Base-by-base conservation (phyloP, 202 grass and related monocot genomes). In the Panicum hallii region DNA sequence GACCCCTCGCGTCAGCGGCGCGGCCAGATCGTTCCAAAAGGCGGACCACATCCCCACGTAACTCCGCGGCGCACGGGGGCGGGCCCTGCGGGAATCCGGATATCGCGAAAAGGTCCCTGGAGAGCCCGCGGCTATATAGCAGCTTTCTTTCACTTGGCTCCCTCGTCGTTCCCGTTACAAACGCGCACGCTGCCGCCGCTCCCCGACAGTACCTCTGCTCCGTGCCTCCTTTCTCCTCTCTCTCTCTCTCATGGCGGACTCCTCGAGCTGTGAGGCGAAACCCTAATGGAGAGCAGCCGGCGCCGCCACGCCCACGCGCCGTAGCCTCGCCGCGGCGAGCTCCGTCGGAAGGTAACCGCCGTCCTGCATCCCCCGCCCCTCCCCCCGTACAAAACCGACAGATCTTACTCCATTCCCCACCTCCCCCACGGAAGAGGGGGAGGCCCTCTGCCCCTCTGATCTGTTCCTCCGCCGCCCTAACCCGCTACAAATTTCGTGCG, bases 171-270 rank as follows among this genome's bases (percentile, higher is more conserved):
- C 73, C 85, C 82, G 38, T 40, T 84, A 41, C 72, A 52, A 66
- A 17, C 82, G 75, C 77, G 48, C 77, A 36, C 77, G 40, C 65
- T 70, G n/a, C 15, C 14, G 68, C 74, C 66, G 79, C 38, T 55
- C n/a, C n/a, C 5, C 5, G 48, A 57, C 72, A 58, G 26, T 14
- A 0, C 53, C 53, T 82, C 81, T 58, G 79, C 45, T 63, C 34
- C 43, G 4, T 38, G 36, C 36, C 36, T 38, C 36, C 32, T 32
- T 38, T 38, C 36, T 32, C 32, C 28, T n/a, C 17, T 4, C 11
- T n/a, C 46, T 40, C 72, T 62, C 61, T 63, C 84, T 63, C 75
- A 81, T 90, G 91, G 91, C 79, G 86, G 70, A 55, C 65, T 85
- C 63, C 55, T 65, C 78, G 42, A 80, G 54, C 75, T 48, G 72